Percentiles rank a stretch among this genome's conserved stretches.
Conservation (phyloP, 129 eudicot genomes). For the Lactuca saligna region DNA sequence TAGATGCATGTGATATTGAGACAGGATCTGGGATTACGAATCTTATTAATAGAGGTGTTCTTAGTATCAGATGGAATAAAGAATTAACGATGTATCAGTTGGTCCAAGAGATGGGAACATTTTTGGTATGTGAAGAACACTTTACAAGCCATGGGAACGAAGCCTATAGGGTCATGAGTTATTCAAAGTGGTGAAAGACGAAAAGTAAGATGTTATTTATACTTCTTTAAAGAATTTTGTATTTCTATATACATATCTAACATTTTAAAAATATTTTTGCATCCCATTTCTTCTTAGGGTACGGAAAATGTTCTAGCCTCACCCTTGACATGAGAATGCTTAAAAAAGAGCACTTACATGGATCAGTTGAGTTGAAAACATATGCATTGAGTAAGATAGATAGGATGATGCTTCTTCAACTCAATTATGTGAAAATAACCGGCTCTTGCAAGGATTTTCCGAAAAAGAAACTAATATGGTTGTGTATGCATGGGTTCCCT, state of each 20-base stretch:
- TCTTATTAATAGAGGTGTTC: not conserved
- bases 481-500: slow-evolving; percentile 19
- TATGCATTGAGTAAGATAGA: too few relatives aligned
- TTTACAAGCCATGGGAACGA: not conserved
- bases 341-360: not conserved
- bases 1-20: too few relatives aligned
- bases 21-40: too few relatives aligned
- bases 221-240: not conserved
- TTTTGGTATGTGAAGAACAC: slow-evolving; percentile 30
- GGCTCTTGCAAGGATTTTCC: slow-evolving; percentile 17
- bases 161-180: slow-evolving; percentile 24
- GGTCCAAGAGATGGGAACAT: slow-evolving; percentile 35
- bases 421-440: too few relatives aligned
- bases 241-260: too few relatives aligned
- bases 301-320: slow-evolving; percentile 23
- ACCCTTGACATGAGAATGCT: slow-evolving; percentile 23
- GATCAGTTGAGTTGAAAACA: too few relatives aligned
- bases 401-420: too few relatives aligned
- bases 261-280: not conserved
- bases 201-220: slow-evolving; percentile 18
- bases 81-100: slow-evolving; percentile 22
- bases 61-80: not conserved
- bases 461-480: slow-evolving; percentile 21
- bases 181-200: slow-evolving; percentile 27
- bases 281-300: not conserved